Percentiles rank a stretch among this genome's conserved stretches.
Evolutionary conservation across 345 rosid species (phyloP).

Genomic region (Hypericum perforatum): DNA sequence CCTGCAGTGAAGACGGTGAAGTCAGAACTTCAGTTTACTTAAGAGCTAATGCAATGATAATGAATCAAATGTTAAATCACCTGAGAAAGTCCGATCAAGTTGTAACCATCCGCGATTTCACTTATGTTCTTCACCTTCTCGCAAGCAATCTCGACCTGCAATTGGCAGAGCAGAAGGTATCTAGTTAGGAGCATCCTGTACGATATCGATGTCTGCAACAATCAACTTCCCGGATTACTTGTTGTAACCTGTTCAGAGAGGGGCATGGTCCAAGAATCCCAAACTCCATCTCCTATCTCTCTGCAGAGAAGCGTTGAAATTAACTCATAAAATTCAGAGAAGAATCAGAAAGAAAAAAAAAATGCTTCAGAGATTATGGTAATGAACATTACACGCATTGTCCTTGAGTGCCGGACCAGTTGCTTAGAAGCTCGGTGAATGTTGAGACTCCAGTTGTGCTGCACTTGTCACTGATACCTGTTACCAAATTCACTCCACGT

Average conservation of each 20-base stretch:
- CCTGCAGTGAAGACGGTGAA: constrained; percentile 28
- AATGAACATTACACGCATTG: constrained; percentile 66
- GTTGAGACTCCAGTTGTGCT: constrained; percentile 38
- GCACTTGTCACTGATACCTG: constrained; percentile 80
- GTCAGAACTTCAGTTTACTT: neutral
- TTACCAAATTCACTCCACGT: constrained; percentile 4
- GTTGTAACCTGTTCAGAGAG: constrained; percentile 66
- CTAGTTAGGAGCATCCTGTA: constrained; percentile 5
- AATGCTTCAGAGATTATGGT: too few species aligned
- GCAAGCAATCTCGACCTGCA: constrained; percentile 78
- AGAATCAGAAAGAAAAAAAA: too few species aligned
- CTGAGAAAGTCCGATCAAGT: constrained; percentile 88
- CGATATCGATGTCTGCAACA: constrained; percentile 3
- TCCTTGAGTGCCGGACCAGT: constrained; percentile 70
- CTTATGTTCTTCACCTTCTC: constrained; percentile 76
- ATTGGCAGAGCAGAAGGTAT: constrained; percentile 8
- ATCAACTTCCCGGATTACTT: constrained; percentile 7
- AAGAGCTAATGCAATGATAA: too few species aligned
- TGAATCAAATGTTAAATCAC: too few species aligned
- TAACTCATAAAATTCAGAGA: neutral
- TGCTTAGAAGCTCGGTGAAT: constrained; percentile 58
- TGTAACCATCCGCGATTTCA: constrained; percentile 63
- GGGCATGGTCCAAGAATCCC: constrained; percentile 95
- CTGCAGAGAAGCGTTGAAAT: constrained; percentile 22
- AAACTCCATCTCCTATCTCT: constrained; percentile 80